Base-by-base conservation (phyloP, 805 yeast species). In the Teunomyces atbi region DNA sequence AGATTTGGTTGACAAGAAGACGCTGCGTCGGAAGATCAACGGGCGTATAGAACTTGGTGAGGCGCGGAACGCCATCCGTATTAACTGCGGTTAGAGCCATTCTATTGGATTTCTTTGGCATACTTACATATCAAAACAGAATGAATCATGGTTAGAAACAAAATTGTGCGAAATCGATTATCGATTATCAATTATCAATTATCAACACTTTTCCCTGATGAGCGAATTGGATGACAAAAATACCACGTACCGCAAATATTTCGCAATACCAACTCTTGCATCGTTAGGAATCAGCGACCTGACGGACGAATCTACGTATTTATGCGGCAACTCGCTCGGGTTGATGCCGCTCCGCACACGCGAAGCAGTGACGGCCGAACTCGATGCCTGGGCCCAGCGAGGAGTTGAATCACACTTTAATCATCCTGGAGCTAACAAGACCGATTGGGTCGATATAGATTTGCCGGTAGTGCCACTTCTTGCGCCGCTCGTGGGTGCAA, bases 271-370 rank as follows among this genome's bases (percentile, higher is more conserved):
- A 6, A 86, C 94, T 0, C 75, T 82, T 51, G 59, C 64, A 43
- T 75, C 89, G 0, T 64, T 87, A 53, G 91, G 86, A 0, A 60
- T 82, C 21, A 48, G 60, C 34, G 36, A 42, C 7, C 52, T 49
- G 30, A 38, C 41, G 16, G 53, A 54, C 6, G 46, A 54, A 6
- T 69, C 78, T 10, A 71, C 77, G 18, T 92, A 91, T 60, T 71
- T 91, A 40, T 89, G 96, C 66, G 98, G 98, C 2, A 92, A 91
- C 69, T 89, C 96, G n/a, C 78, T 91, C 5, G 98, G 98, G 0
- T 68, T 91, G 48, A 86, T 89, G 91, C 97, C 98, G 0, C 70
- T 65, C 42, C 59, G 70, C 6, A 83, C 91, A 0, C 69, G 78
- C 28, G 51, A 53, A 5, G 86, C 86, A 12, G 69, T 91, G 12